Conservation (phyloP, 163 green algal species). For the Scenedesmus sp. region DNA sequence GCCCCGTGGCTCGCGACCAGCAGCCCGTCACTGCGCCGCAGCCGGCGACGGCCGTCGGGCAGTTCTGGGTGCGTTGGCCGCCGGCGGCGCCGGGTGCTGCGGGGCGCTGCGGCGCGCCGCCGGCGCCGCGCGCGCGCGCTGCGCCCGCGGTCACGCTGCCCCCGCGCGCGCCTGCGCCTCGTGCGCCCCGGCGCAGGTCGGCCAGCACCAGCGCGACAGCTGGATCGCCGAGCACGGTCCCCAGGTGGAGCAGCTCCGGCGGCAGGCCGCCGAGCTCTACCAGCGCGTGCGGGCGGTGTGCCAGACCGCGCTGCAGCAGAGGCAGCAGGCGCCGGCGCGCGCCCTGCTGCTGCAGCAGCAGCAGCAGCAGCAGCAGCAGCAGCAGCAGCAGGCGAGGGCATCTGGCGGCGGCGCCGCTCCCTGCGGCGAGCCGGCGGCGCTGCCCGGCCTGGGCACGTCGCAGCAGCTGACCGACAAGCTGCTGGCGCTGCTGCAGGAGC, state of each 20-base stretch:
- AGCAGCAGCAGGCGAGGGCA: background rate
- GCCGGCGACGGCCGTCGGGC: background rate
- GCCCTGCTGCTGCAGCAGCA: slow-evolving; percentile 8
- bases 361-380: slow-evolving; percentile 14
- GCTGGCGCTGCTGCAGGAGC: background rate
- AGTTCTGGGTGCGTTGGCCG: slow-evolving; percentile 36
- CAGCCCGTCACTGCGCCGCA: background rate
- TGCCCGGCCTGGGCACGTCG: background rate
- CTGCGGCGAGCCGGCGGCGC: background rate
- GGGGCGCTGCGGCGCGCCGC: too few species aligned
- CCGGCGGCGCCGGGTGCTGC: background rate
- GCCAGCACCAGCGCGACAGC: slow-evolving; percentile 20
- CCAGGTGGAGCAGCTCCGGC: slow-evolving; percentile 12
- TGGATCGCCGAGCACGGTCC: slow-evolving; percentile 5
- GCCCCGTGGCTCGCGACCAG: too few species aligned
- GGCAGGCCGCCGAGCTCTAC: background rate
- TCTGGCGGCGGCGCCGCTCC: background rate
- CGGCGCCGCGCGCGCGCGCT: too few species aligned
- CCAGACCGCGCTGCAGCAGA: slow-evolving; percentile 4
- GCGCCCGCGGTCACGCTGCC: too few species aligned
- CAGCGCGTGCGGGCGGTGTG: slow-evolving; percentile 22
- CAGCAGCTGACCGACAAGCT: slow-evolving; percentile 15
- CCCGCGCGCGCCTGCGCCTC: too few species aligned
- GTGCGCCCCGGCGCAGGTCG: too few species aligned
- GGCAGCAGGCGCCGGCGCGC: slow-evolving; percentile 10